Evolutionary conservation across 306 rosid species (phyloP).

Genomic region (Castanospermum australe): DNA sequence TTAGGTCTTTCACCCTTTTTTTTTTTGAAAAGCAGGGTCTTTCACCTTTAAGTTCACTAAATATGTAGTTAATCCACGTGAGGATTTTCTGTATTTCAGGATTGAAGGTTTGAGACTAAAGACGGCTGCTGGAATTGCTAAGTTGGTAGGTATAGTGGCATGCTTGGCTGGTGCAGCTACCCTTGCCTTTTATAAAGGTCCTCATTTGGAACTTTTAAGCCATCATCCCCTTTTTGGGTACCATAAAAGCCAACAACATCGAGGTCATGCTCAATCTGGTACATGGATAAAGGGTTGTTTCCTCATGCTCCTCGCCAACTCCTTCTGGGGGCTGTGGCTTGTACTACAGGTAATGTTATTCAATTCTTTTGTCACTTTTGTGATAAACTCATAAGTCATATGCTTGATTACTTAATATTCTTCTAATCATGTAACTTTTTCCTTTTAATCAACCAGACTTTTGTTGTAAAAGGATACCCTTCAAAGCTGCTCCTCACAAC

Average conservation of each 20-base stretch:
- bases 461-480: conserved; percentile 54
- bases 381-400: neutral
- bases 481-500: conserved; percentile 65
- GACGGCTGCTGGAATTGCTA: conserved; percentile 51
- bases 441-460: conserved; percentile 29
- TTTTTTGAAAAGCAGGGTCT: no score
- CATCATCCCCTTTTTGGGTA: conserved; percentile 29
- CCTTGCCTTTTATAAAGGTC: conserved; percentile 71
- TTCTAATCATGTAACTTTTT: neutral
- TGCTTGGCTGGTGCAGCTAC: conserved; percentile 54
- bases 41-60: no score
- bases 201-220: conserved; percentile 34
- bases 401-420: neutral
- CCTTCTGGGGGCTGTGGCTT: conserved; percentile 60
- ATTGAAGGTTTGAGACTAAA: conserved; percentile 57
- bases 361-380: neutral
- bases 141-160: conserved; percentile 54
- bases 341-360: conserved; percentile 58
- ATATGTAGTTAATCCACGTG: neutral
- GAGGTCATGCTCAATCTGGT: conserved; percentile 18
- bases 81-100: conserved; percentile 28
- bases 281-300: conserved; percentile 78
- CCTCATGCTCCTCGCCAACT: conserved; percentile 59
- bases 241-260: conserved; percentile 14
- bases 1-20: neutral